Evolutionary conservation across 208 protist genomes (phyloP), one percentile per base, ranked within the genome.

Genomic region (Acanthamoeba triangularis): DNA sequence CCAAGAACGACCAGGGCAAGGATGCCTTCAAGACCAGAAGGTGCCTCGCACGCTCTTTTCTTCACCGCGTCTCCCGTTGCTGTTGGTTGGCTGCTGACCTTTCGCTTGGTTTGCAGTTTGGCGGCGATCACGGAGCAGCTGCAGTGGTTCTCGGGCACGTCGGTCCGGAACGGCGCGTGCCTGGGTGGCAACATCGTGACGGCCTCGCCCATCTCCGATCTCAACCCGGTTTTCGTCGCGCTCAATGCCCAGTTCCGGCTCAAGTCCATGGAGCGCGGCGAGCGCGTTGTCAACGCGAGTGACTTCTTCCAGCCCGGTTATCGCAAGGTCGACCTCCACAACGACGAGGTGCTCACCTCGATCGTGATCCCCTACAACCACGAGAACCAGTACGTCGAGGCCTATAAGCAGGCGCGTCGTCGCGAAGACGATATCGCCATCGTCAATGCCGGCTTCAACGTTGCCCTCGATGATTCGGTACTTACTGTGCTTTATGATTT

Each of bases 401-500:
- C 97, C n/a, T 99, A 96, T 82, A 99, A 99, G 93, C 97, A 98
- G 88, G 90, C 97, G 0, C 93, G 97, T 67, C 87, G 98, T 49
- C 95, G 97, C 69, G 98, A 99, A 25, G 98, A 99, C 94, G 98
- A 99, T 95, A 99, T 99, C 94, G 98, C 98, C n/a, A 98, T 99
- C 54, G 98, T 98, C 25, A 98, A 96, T 63, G 91, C 94, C 72
- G 95, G 92, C 44, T 90, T 90, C 49, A 90, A 90, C 84, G 84
- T 90, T 33, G 23, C 59, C 30, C 54, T 90, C 16, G 59, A 90
- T 33, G 18, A 69, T 23, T 69, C 49, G 10, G 85, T 72, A 44
- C 47, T 54, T 41, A 0, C 13, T 28, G 20, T 6, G 1, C 3
- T 35, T 44, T 44, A 25, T 90, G 37, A 41, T 28, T 85, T 85